A percentile compares a stretch with the other conserved stretches of the same genome.
Conservation (phyloP, 1,284 basidiomycete species). For the Ustilago sp. region DNA sequence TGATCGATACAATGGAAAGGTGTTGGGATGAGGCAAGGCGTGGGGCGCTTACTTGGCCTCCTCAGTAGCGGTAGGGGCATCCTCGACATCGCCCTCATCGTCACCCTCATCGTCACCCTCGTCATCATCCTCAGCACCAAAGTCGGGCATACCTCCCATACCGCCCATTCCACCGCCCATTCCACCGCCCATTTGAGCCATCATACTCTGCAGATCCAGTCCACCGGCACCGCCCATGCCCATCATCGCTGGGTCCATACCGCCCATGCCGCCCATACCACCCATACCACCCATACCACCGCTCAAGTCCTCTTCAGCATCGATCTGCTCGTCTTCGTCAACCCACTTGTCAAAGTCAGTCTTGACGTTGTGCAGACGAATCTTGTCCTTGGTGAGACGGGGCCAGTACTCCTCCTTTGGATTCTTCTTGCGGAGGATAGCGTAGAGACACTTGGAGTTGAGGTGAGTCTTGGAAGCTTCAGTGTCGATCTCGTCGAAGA, state of each 20-base stretch:
- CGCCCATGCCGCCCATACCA: slow-evolving; percentile 64
- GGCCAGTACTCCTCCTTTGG: slow-evolving; percentile 69
- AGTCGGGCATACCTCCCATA: slow-evolving; percentile 31
- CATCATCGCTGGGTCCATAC: slow-evolving; percentile 43
- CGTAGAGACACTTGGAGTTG: slow-evolving; percentile 66
- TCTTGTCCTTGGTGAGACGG: slow-evolving; percentile 69
- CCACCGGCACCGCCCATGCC: slow-evolving; percentile 28
- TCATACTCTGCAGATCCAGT: slow-evolving; percentile 48
- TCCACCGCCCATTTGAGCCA: slow-evolving; percentile 32
- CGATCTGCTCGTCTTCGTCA: slow-evolving; percentile 70
- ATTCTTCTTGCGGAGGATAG: slow-evolving; percentile 67
- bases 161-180: slow-evolving; percentile 22
- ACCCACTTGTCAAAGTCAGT: slow-evolving; percentile 71
- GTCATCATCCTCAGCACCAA: slow-evolving; percentile 54
- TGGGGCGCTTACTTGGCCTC: slow-evolving; percentile 35
- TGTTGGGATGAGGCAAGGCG: neutral
- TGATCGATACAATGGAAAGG: neutral
- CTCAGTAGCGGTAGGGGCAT: slow-evolving; percentile 26
- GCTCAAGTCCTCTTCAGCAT: slow-evolving; percentile 48
- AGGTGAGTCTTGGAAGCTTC: slow-evolving; percentile 63
- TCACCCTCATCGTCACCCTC: slow-evolving; percentile 57
- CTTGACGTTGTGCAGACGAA: slow-evolving; percentile 70
- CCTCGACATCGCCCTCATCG: slow-evolving; percentile 69
- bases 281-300: slow-evolving; percentile 71
- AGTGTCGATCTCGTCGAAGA: slow-evolving; percentile 67